Evolutionary conservation across 352 stramenopile species (phyloP).

Genomic region (Pilasporangium apinafurcum): DNA sequence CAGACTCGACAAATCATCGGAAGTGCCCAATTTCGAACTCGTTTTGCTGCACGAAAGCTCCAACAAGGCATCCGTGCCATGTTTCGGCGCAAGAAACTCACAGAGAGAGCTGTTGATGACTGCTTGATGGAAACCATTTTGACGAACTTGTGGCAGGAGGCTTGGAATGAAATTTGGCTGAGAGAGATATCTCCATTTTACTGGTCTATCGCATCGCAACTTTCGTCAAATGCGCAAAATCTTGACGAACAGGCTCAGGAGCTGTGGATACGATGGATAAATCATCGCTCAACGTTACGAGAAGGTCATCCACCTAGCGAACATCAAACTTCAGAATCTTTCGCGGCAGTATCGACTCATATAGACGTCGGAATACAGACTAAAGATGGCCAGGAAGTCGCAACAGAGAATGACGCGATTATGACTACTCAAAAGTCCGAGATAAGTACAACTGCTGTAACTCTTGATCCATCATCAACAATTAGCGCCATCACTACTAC

Average conservation of each 20-base stretch:
- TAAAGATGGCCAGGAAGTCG: conserved; percentile 1
- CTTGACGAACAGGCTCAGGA: conserved; percentile 7
- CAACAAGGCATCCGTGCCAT: conserved; percentile 20
- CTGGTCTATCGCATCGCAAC: not conserved
- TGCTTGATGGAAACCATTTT: conserved; percentile 14
- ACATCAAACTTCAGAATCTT: too few relatives aligned
- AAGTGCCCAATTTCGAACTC: conserved; percentile 23
- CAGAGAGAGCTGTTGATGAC: conserved; percentile 1
- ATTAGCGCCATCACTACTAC: too few relatives aligned
- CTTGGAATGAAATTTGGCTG: conserved; percentile 7
- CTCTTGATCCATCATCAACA: too few relatives aligned
- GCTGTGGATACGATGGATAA: conserved; percentile 7
- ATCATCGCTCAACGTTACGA: too few relatives aligned
- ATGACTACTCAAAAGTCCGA: too few relatives aligned
- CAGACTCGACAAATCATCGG: conserved; percentile 37
- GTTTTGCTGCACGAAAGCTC: conserved; percentile 26
- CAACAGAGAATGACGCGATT: not conserved
- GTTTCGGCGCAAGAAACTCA: conserved; percentile 6
- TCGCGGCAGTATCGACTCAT: too few relatives aligned
- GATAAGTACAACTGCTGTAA: too few relatives aligned
- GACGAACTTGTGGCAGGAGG: conserved; percentile 4
- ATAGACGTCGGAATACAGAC: not conserved
- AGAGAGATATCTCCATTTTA: not conserved
- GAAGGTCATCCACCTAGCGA: too few relatives aligned
- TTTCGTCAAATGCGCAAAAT: not conserved